Base-by-base conservation (phyloP, 2,329 filamentous ascomycete species). In the Emericellopsis atlantica region DNA sequence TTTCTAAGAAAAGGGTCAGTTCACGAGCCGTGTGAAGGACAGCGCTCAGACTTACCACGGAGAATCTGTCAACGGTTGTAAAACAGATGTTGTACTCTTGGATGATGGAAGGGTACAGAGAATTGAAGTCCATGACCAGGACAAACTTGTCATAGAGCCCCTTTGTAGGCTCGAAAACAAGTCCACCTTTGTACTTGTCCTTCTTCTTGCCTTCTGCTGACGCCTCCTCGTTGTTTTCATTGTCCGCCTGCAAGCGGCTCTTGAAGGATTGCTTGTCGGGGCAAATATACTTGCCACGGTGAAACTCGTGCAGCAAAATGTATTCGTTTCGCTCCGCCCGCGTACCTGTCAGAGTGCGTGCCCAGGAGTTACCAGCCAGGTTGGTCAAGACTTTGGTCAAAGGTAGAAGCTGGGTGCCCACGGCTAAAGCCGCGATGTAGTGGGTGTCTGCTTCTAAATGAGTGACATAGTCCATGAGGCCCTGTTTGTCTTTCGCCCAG, bases 81-180 rank as follows among this genome's bases (percentile, higher is more conserved):
- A 98, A 98, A 68, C 93, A 98, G 51, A 98, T 98, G 62, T 98
- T 98, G 67, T 81, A 98, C 71, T 98, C 93, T 56, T 98, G 93
- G 46, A 98, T 98, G 55, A 98, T 96, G 56, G 87, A 95, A 26
- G 92, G 92, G 54, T 98, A 98, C 46, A 98, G 70, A 52, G 89
- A 95, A 73, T 98, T 98, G 70, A 98, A 98, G 69, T 98, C 92
- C 93, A 98, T 98, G 61, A 98, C 93, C 42, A 98, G 75, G 41
- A 98, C 84, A 60, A 93, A 95, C 64, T 93, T 94, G 72, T 98
- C 92, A 56, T 98, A 98, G 5, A 98, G 74, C 15, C 93, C 92
- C 61, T 90, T 95, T 59, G 96, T 89, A 5, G 92, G 92, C 59
- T 98, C 92, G 52, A 98, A 96, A 43, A 98, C 92, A 26, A 98